A percentile compares a stretch with the other conserved stretches of the same genome.
phyloP scores from a whole-genome alignment of 208 protist genomes.

The Acanthamoeba healyi region DNA sequence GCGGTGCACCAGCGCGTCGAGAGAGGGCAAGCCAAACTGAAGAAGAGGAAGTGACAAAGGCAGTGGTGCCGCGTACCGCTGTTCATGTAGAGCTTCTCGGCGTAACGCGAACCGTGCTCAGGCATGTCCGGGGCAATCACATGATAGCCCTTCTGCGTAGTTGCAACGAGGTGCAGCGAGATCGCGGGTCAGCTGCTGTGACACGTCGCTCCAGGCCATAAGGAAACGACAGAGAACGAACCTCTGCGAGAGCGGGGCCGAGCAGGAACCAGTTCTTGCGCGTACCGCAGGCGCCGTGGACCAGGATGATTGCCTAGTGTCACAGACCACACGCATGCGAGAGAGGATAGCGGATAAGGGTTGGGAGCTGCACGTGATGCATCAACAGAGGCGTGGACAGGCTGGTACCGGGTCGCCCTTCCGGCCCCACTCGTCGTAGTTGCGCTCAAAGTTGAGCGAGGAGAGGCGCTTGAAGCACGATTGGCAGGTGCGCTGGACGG shows the following conservation, averaged over 20 bases:
- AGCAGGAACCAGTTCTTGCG: constrained; percentile 25
- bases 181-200: not conserved
- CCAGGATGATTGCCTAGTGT: not conserved
- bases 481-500: constrained; percentile 1
- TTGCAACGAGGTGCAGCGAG: not conserved
- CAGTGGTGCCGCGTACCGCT: not conserved
- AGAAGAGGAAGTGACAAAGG: not conserved
- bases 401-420: not conserved
- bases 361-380: too few relatives aligned
- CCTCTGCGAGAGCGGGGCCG: constrained; percentile 11
- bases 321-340: not conserved
- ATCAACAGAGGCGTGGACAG: too few relatives aligned
- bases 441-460: constrained; percentile 3
- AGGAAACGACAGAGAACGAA: not conserved
- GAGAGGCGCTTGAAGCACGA: constrained; percentile 42
- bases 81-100: constrained; percentile 45
- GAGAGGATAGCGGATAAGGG: not conserved
- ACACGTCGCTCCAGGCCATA: too few relatives aligned
- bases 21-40: too few relatives aligned
- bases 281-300: constrained; percentile 17
- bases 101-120: constrained; percentile 2
- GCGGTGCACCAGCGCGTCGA: too few relatives aligned
- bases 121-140: constrained; percentile 48
- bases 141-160: not conserved
- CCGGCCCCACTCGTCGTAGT: constrained; percentile 16